These are phyloP conservation scores for Pseudogymnoascus sp. DNA, from an alignment of 2,329 filamentous ascomycete species.

Conservation along the genomic window DNA sequence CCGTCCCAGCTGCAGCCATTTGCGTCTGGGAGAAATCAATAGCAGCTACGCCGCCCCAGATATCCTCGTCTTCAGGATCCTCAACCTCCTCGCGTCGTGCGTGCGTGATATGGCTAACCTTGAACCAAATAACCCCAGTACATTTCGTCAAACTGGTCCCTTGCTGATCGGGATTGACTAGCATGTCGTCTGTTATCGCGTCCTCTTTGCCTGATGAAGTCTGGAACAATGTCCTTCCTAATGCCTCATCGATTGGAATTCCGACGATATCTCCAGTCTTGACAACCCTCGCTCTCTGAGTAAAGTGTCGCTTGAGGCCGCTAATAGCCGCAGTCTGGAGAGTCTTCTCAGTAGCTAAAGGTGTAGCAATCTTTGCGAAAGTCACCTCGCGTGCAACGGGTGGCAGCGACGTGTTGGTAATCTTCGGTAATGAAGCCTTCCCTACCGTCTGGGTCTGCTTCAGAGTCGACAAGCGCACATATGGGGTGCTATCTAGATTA, in stretches of 20 bases:
- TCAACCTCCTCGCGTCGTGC: conserved; percentile 44
- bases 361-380: conserved; percentile 80
- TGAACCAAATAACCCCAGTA: conserved; percentile 79
- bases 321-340: conserved; percentile 81
- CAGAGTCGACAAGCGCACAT: conserved; percentile 70
- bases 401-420: conserved; percentile 48
- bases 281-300: conserved; percentile 71
- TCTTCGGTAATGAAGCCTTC: conserved; percentile 48
- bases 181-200: conserved; percentile 62
- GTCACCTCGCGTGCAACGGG: conserved; percentile 69
- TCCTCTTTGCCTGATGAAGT: conserved; percentile 49
- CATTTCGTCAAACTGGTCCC: conserved; percentile 32
- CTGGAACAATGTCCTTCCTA: conserved; percentile 77
- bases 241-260: conserved; percentile 77
- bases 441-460: conserved; percentile 41
- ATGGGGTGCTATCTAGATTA: conserved; percentile 73
- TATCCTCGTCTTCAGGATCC: conserved; percentile 55
- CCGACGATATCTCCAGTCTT: conserved; percentile 84
- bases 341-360: conserved; percentile 75
- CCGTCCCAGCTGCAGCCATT: conserved; percentile 86
- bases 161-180: conserved; percentile 46
- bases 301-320: conserved; percentile 82
- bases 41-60: conserved; percentile 79
- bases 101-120: conserved; percentile 65
- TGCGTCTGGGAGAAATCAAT: conserved; percentile 82